A percentile compares a stretch with the other conserved stretches of the same genome.
These are phyloP conservation scores for Coniochaeta sp. DNA, from an alignment of 2,329 filamentous ascomycete genomes.

Conservation along the genomic window DNA sequence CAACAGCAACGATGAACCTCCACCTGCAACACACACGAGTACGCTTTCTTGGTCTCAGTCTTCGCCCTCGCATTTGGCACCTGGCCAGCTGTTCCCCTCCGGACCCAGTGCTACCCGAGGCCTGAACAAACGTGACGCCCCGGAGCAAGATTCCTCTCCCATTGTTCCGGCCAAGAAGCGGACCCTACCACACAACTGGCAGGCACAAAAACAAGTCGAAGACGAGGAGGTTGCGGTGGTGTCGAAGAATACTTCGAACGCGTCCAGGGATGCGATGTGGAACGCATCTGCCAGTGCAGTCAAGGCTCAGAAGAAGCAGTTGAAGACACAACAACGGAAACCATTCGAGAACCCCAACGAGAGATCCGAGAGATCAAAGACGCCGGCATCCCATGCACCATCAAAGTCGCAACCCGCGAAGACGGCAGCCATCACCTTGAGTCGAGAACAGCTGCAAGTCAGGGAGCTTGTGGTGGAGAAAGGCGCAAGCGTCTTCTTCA, in stretches of 20 bases:
- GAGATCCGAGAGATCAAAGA: slow-evolving; percentile 30
- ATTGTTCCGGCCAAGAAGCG: slow-evolving; percentile 50
- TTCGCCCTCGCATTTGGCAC: slow-evolving; percentile 40
- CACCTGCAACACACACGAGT: slow-evolving; percentile 20
- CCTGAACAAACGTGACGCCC: slow-evolving; percentile 39
- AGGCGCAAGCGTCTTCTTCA: slow-evolving; percentile 92
- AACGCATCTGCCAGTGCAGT: slow-evolving; percentile 67
- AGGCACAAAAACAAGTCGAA: slow-evolving; percentile 18
- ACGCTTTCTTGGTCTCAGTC: slow-evolving; percentile 67
- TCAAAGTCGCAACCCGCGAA: slow-evolving; percentile 25
- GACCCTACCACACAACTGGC: slow-evolving; percentile 50
- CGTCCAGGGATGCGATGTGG: slow-evolving; percentile 46
- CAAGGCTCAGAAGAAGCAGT: slow-evolving; percentile 69
- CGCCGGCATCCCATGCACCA: slow-evolving; percentile 40
- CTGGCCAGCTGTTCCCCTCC: slow-evolving; percentile 19
- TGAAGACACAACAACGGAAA: slow-evolving; percentile 57
- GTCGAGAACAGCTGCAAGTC: slow-evolving; percentile 79
- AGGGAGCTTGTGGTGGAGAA: slow-evolving; percentile 74
- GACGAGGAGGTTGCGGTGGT: slow-evolving; percentile 19
- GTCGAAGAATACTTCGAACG: slow-evolving; percentile 20
- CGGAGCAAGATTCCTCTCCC: slow-evolving; percentile 21
- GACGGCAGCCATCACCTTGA: slow-evolving; percentile 61
- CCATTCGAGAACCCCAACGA: slow-evolving; percentile 31
- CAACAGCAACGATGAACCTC: slow-evolving; percentile 7
- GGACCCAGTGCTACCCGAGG: neutral